Evolutionary conservation across 495 filamentous ascomycete species (phyloP), one percentile per base, ranked within the genome.

Genomic region (Aspergillus carlsbadensis): DNA sequence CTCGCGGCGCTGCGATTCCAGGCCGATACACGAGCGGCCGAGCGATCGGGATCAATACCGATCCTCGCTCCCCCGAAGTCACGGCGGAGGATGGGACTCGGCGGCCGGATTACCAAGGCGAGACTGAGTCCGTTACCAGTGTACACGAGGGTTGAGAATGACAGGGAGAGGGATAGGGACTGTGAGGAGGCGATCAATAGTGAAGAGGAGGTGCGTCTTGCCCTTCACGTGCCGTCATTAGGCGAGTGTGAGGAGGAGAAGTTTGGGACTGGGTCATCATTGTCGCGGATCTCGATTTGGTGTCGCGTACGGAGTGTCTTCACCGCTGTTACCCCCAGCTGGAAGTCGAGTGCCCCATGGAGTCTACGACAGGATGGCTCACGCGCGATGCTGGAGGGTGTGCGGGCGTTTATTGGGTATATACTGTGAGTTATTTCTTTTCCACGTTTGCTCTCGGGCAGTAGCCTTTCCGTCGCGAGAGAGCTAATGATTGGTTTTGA

Each of bases 1-100:
- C 64, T 66, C 13, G 55, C 55, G 0, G 52, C 54, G 7, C 50
- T 61, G 2, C 60, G 58, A 37, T 56, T 56, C 31, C 64, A 63
- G 52, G 26, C 26, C 26, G 26, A 29, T 8, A 8, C 26, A 3
- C 26, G 26, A 29, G 3, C 3, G 3, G 8, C 26, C 26, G 26
- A 29, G 26, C 26, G 4, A 3, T 29, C 26, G 3, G 26, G 3
- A 8, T 29, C 35, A 34, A 13, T 45, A 6, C 20, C 33, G 24
- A 20, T 20, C 26, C 31, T 35, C 17, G 33, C 33, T 3, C n/a
- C 8, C 31, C 43, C 31, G 42, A 36, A 10, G 13, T 49, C 18
- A 2, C 45, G 4, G 17, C 22, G 45, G 4, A 7, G 35, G 11
- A n/a, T n/a, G n/a, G 35, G 15, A 8, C 5, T 2, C 4, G 26